A percentile compares a stretch with the other conserved stretches of the same genome.
Conservation (phyloP, 257 asterid genomes). For the Avicennia marina region DNA sequence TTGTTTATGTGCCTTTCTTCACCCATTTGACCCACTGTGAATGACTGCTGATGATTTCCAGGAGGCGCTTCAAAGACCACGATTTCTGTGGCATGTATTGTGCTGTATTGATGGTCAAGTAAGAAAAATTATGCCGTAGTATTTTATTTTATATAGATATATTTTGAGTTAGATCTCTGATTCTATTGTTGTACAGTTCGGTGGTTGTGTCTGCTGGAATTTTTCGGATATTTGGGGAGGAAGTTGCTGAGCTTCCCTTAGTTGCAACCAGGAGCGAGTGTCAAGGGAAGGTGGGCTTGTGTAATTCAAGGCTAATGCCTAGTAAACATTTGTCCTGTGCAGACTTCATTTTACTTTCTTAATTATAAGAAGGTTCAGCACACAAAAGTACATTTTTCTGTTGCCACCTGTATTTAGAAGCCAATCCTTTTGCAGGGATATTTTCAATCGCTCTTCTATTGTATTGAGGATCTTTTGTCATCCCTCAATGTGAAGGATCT, state of each 20-base stretch:
- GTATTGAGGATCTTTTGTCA: conserved; percentile 34
- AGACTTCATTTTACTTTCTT: too few species aligned
- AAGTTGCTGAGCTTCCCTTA: conserved; percentile 55
- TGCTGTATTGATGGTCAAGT: conserved; percentile 66
- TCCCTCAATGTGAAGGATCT: conserved; percentile 35
- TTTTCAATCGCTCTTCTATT: conserved; percentile 37
- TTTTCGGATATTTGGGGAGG: conserved; percentile 52
- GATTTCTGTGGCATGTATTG: conserved; percentile 84
- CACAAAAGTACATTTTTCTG: not conserved
- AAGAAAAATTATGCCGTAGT: conserved; percentile 20
- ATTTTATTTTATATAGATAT: not conserved
- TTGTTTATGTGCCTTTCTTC: not conserved
- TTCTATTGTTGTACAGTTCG: conserved; percentile 28
- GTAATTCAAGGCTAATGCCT: not conserved
- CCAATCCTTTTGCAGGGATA: conserved; percentile 37
- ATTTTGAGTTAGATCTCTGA: too few species aligned
- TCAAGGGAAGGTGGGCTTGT: conserved; percentile 42
- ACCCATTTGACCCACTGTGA: not conserved
- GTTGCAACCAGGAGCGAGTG: conserved; percentile 39
- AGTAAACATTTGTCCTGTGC: too few species aligned
- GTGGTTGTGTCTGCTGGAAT: conserved; percentile 46
- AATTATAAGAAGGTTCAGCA: too few species aligned
- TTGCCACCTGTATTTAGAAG: not conserved
- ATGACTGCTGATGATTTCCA: conserved; percentile 27
- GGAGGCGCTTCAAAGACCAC: conserved; percentile 58